Conservation (phyloP, 148 eudicot genomes). For the Agrostemma githago region DNA sequence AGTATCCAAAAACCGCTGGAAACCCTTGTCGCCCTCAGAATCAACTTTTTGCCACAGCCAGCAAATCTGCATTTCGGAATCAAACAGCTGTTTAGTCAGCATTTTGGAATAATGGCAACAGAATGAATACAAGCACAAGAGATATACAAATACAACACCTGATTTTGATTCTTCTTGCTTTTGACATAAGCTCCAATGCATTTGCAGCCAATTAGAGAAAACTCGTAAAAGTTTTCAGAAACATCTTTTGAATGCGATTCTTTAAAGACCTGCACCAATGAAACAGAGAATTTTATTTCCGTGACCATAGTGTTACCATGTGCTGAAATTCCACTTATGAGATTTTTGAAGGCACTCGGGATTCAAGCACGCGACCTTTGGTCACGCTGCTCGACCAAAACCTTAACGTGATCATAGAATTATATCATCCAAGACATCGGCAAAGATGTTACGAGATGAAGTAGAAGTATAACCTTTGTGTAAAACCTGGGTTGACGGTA, state of each 20-base stretch:
- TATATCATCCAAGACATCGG: too few species aligned
- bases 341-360: too few species aligned
- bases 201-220: slow-evolving; percentile 76
- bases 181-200: slow-evolving; percentile 97
- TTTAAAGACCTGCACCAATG: slow-evolving; percentile 63
- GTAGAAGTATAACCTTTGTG: slow-evolving; percentile 54
- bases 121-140: slow-evolving; percentile 7
- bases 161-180: slow-evolving; percentile 96
- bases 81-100: slow-evolving; percentile 9
- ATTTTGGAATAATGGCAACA: neutral
- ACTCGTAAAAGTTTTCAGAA: slow-evolving; percentile 75
- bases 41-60: slow-evolving; percentile 94
- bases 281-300: too few species aligned
- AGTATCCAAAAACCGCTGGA: slow-evolving; percentile 86
- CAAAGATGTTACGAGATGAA: too few species aligned
- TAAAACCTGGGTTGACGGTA: slow-evolving; percentile 91
- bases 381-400: too few species aligned
- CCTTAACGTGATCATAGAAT: too few species aligned
- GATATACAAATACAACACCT: slow-evolving; percentile 37
- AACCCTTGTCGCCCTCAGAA: slow-evolving; percentile 72
- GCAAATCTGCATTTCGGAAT: slow-evolving; percentile 59
- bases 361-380: too few species aligned
- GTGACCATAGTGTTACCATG: too few species aligned
- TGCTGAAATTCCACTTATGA: too few species aligned
- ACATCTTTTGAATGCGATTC: slow-evolving; percentile 56